phyloP scores from a whole-genome alignment of 129 eudicot species.

The Lactuca sativa region DNA sequence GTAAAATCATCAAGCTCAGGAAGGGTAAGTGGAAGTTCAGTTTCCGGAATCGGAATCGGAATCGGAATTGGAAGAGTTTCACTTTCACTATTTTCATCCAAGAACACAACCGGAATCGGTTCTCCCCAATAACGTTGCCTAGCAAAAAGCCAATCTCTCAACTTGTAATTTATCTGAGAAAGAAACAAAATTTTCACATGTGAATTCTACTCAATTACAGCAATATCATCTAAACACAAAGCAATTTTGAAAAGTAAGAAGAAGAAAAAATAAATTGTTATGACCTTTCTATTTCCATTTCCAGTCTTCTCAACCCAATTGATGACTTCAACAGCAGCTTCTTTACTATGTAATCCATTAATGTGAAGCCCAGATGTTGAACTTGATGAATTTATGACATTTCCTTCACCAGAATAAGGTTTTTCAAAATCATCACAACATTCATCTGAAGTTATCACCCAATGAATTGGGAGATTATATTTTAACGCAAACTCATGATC shows the following conservation, averaged over 20 bases:
- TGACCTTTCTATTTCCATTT: constrained; percentile 84
- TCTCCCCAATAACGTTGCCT: constrained; percentile 99
- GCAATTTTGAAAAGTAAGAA: background rate
- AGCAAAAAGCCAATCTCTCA: constrained; percentile 99
- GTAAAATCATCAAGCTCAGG: constrained; percentile 97
- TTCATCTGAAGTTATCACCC: constrained; percentile 78
- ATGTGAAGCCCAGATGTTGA: constrained; percentile 65
- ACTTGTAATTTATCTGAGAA: constrained; percentile 76
- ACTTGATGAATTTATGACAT: constrained; percentile 71
- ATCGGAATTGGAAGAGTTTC: no score
- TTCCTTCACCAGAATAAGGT: constrained; percentile 80
- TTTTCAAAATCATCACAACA: constrained; percentile 43
- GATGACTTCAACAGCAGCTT: constrained; percentile 67
- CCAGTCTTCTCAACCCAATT: constrained; percentile 80
- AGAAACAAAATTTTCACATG: constrained; percentile 4
- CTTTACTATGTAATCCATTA: constrained; percentile 73
- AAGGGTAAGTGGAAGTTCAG: constrained; percentile 85
- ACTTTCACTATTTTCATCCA: constrained; percentile 61
- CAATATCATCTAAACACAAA: background rate
- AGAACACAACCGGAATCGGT: constrained; percentile 87
- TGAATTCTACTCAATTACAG: background rate
- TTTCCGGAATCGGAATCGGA: constrained; percentile 71
- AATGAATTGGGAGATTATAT: constrained; percentile 62
- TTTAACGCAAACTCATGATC: constrained; percentile 90
- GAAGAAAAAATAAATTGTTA: background rate